Conservation (phyloP, 768 basidiomycete genomes). For the Tephrocybe rancida region DNA sequence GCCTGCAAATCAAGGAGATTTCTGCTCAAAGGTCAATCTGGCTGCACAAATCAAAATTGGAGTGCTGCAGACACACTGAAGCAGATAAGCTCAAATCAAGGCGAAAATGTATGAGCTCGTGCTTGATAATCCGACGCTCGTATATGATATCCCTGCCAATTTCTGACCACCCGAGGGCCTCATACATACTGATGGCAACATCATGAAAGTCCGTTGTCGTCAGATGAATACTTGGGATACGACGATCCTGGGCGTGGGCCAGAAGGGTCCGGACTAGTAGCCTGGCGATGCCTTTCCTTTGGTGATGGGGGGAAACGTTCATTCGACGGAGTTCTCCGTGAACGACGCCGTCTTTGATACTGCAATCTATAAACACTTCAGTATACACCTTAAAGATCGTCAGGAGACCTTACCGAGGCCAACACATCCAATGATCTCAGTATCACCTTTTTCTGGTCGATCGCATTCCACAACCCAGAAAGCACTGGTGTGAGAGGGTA, state of each 20-base stretch:
- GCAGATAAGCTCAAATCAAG: background rate
- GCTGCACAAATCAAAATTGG: no score
- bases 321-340: slow-evolving; percentile 13
- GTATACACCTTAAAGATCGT: background rate
- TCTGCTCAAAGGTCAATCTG: no score
- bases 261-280: slow-evolving; percentile 10
- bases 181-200: slow-evolving; percentile 11
- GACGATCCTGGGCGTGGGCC: slow-evolving; percentile 2
- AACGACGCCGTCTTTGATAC: background rate
- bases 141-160: background rate
- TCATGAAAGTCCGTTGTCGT: slow-evolving; percentile 4
- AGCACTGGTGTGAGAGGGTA: background rate
- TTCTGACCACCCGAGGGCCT: background rate
- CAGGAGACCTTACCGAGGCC: slow-evolving; percentile 16
- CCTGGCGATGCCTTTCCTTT: slow-evolving; percentile 11
- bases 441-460: background rate
- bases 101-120: background rate
- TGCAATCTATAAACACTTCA: slow-evolving; percentile 4
- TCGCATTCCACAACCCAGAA: slow-evolving; percentile 9
- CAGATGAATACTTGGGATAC: background rate
- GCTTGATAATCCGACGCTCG: background rate
- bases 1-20: no score
- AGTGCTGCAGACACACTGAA: no score
- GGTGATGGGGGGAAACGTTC: slow-evolving; percentile 16
- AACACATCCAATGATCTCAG: slow-evolving; percentile 8